phyloP scores from a whole-genome alignment of 2,329 filamentous ascomycete genomes.

The Verticillium albo-atrum region DNA sequence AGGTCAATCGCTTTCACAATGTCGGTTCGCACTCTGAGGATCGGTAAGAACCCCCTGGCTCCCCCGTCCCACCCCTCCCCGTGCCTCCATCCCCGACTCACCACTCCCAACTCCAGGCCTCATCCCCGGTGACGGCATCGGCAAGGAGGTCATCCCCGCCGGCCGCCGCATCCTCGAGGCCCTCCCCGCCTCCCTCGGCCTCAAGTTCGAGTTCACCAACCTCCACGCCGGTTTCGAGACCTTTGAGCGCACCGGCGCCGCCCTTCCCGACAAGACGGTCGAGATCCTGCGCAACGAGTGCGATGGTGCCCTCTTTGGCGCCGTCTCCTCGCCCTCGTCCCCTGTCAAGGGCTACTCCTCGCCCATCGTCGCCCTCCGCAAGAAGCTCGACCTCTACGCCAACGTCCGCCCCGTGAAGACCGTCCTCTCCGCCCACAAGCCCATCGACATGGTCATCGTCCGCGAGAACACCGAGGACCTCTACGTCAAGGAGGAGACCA shows the following conservation, averaged over 20 bases:
- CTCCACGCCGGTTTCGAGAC: slow-evolving; percentile 91
- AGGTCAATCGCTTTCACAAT: slow-evolving; percentile 21
- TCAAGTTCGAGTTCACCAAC: slow-evolving; percentile 92
- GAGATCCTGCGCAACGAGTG: slow-evolving; percentile 85
- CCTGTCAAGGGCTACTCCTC: slow-evolving; percentile 94
- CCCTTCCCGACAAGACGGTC: slow-evolving; percentile 87
- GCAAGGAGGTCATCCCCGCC: slow-evolving; percentile 95
- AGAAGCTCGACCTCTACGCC: slow-evolving; percentile 90
- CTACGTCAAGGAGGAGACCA: slow-evolving; percentile 95
- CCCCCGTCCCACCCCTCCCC: background rate
- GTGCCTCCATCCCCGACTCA: no score
- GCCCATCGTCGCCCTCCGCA: slow-evolving; percentile 94
- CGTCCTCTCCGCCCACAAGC: slow-evolving; percentile 45
- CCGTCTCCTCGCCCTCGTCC: slow-evolving; percentile 85
- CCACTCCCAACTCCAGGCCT: slow-evolving; percentile 60
- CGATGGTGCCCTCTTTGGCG: slow-evolving; percentile 93
- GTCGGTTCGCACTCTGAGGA: slow-evolving; percentile 37
- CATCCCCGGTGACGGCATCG: slow-evolving; percentile 97
- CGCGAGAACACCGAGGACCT: slow-evolving; percentile 98
- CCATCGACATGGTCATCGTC: slow-evolving; percentile 96
- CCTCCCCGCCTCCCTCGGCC: slow-evolving; percentile 80
- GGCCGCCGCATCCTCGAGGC: slow-evolving; percentile 90
- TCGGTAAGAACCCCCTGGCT: slow-evolving; percentile 22
- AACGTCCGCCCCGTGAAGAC: slow-evolving; percentile 96
- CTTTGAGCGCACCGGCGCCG: slow-evolving; percentile 84